Evolutionary conservation across 2,329 filamentous ascomycete species (phyloP), one percentile per base, ranked within the genome.

Genomic region (Microsporum ferrugineum): DNA sequence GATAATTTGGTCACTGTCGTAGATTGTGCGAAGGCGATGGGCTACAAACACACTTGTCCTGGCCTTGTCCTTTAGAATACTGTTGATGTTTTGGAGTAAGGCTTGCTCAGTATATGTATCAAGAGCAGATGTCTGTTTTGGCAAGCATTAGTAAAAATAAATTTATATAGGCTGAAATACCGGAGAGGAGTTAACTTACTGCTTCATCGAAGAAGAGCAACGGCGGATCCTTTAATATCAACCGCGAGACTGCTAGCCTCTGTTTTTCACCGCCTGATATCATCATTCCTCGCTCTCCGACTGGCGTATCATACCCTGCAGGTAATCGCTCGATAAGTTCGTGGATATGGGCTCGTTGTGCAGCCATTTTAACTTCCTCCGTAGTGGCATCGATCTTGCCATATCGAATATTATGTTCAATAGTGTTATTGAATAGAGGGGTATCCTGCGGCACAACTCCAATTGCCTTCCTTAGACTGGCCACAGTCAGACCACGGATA

Each of bases 391-490:
- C 83, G 65, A 97, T 82, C 66, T 88, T 84, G 58, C 94, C 94
- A 72, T 99, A 99, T 64, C 85, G 87, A 69, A 99, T 96, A 72
- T 99, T 99, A 73, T 96, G 90, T 71, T 88, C 88, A 62, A 99
- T 92, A 0, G 91, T 94, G 70, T 96, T 91, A 72, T 99, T 99
- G 79, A 99, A 99, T 0, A 99, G 80, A 0, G 94, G 91, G 0
- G 94, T 97, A 68, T 99, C 94, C 72, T 99, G 95, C 0, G 94
- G 94, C 0, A 99, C 94, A 14, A 99, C 92, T 27, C 94, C 94
- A 65, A 99, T 97, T 1, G 88, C 83, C 65, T 84, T 84, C 5
- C 94, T 85, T 33, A 99, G 78, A 39, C 88, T 95, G 59, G 95
- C 89, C 1, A 97, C 74, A 8, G 81, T 86, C 1, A 99, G 87